Conservation (phyloP, 2,329 filamentous ascomycete genomes). For the Colletotrichum siamense region DNA sequence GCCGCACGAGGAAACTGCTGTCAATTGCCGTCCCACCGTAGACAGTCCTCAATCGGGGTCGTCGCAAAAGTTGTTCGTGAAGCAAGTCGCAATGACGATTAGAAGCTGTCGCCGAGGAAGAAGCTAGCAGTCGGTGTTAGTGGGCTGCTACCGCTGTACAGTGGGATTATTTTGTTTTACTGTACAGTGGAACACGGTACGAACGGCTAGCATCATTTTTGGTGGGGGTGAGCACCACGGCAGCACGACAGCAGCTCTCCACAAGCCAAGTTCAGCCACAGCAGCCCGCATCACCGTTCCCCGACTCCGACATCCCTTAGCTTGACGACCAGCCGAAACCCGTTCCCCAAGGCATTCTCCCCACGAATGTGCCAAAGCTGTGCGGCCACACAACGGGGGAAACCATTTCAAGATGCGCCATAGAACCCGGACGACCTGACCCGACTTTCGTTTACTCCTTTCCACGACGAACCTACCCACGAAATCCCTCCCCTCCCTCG, state of each 20-base stretch:
- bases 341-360: background rate
- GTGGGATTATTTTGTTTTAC: background rate
- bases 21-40: background rate
- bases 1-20: background rate
- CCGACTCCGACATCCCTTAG: slow-evolving; percentile 14
- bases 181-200: background rate
- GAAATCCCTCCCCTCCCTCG: background rate
- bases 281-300: slow-evolving; percentile 12
- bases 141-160: background rate
- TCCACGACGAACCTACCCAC: background rate
- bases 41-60: background rate
- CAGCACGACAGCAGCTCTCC: slow-evolving; percentile 4
- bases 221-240: slow-evolving; percentile 8
- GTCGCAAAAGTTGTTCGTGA: background rate
- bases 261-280: slow-evolving; percentile 20
- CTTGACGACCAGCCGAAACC: background rate
- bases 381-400: background rate
- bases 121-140: slow-evolving; percentile 2
- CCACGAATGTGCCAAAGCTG: background rate
- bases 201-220: background rate
- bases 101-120: background rate
- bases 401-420: slow-evolving; percentile 13
- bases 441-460: background rate
- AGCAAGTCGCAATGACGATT: slow-evolving; percentile 2
- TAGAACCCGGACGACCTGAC: slow-evolving; percentile 8